These are phyloP conservation scores for Diaporthe ampelina DNA, from an alignment of 2,329 filamentous ascomycete species.

Conservation along the genomic window DNA sequence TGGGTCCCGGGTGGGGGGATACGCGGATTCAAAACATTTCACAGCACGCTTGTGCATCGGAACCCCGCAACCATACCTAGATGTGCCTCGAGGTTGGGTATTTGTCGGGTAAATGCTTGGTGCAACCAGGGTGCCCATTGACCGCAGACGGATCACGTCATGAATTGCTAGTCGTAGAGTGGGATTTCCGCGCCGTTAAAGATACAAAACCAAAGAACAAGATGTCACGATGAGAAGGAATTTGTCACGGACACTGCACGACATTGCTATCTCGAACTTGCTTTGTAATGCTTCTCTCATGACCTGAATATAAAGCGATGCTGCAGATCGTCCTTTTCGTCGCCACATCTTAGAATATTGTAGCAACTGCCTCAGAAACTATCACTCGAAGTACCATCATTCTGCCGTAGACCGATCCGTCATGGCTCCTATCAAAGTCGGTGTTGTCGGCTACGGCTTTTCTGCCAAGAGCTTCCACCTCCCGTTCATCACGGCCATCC, in stretches of 20 bases:
- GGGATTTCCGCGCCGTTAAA: not conserved
- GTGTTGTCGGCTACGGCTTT: constrained; percentile 64
- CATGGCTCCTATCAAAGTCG: constrained; percentile 56
- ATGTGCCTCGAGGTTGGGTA: not conserved
- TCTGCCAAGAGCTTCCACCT: constrained; percentile 64
- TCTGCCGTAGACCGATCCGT: not conserved
- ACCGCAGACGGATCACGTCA: not conserved
- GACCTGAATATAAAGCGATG: not conserved
- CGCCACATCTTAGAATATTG: not conserved
- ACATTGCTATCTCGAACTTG: not conserved
- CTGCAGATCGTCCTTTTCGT: not conserved
- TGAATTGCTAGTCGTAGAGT: not conserved
- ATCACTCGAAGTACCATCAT: no score
- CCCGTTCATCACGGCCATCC: constrained; percentile 62
- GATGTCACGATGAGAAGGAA: not conserved
- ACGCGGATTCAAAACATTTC: not conserved
- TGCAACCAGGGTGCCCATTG: not conserved
- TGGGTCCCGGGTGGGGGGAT: not conserved
- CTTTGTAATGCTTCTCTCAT: not conserved
- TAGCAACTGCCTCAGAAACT: not conserved
- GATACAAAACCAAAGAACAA: not conserved
- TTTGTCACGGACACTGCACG: not conserved
- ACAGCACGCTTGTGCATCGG: not conserved
- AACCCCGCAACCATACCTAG: not conserved
- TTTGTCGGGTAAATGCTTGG: not conserved